These are phyloP conservation scores for Erigeron philadelphicus DNA, from an alignment of 140 eudicot genomes.

Conservation along the genomic window DNA sequence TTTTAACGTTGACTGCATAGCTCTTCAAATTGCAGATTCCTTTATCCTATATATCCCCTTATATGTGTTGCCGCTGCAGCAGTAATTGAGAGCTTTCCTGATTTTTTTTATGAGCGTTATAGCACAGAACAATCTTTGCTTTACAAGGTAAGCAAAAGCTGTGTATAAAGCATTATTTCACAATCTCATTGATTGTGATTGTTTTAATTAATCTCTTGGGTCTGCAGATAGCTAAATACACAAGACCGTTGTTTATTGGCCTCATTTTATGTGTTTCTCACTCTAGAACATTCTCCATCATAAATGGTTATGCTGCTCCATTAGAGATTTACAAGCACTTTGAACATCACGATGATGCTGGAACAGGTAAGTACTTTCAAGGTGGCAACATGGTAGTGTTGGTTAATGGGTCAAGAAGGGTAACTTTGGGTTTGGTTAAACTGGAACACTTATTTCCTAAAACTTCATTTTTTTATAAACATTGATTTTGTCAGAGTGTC, in stretches of 20 bases:
- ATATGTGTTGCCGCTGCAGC: constrained; percentile 96
- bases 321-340: constrained; percentile 90
- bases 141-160: constrained; percentile 37
- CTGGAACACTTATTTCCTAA: not conserved
- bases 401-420: not conserved
- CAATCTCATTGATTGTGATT: constrained; percentile 3
- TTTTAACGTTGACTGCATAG: constrained; percentile 12
- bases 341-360: constrained; percentile 79
- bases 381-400: not conserved
- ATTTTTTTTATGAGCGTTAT: constrained; percentile 63
- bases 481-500: not conserved
- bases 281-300: constrained; percentile 83
- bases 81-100: constrained; percentile 85
- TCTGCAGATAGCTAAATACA: constrained; percentile 57
- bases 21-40: constrained; percentile 60
- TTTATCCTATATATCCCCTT: constrained; percentile 95
- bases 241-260: constrained; percentile 72
- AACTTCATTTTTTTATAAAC: not conserved
- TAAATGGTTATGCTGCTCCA: constrained; percentile 91
- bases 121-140: constrained; percentile 48
- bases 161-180: constrained; percentile 6
- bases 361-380: constrained; percentile 44
- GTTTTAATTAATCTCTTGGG: constrained; percentile 12
- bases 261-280: constrained; percentile 73
- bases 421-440: not conserved